A percentile compares a stretch with the other conserved stretches of the same genome.
Conservation (phyloP, 441 rosid species). For the Daphne laureola region DNA sequence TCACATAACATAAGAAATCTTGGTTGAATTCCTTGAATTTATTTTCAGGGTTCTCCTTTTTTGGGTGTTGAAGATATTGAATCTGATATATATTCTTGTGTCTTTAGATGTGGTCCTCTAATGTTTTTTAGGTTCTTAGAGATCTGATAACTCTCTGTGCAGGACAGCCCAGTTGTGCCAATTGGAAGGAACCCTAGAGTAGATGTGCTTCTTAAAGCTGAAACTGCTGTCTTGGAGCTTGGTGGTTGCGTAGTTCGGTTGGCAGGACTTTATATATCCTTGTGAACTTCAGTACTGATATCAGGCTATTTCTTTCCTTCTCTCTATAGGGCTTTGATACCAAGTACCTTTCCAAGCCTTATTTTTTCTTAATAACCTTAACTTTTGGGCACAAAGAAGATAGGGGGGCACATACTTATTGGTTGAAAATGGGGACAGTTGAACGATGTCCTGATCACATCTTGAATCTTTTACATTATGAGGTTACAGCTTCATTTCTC, state of each 20-base stretch:
- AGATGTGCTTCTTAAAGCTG: conserved; percentile 76
- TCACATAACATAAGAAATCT: conserved; percentile 15
- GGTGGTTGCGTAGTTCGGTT: conserved; percentile 77
- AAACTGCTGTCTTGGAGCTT: conserved; percentile 55
- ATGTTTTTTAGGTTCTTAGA: neutral
- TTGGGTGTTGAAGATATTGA: too few species aligned
- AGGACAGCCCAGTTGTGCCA: conserved; percentile 77
- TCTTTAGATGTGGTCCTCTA: neutral
- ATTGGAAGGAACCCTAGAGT: conserved; percentile 80
- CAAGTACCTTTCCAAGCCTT: too few species aligned
- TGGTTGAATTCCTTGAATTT: conserved; percentile 1
- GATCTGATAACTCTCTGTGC: conserved; percentile 16
- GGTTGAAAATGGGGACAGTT: conserved; percentile 61
- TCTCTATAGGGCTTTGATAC: too few species aligned
- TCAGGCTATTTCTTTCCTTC: neutral
- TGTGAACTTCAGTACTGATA: conserved; percentile 8
- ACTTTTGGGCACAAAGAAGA: conserved; percentile 51
- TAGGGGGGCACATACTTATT: conserved; percentile 83
- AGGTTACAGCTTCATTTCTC: conserved; percentile 35
- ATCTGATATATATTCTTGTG: conserved; percentile 1
- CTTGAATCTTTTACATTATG: conserved; percentile 86
- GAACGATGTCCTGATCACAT: conserved; percentile 83
- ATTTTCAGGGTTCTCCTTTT: neutral
- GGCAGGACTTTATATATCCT: conserved; percentile 98
- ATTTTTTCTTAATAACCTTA: conserved; percentile 30